A percentile compares a stretch with the other conserved stretches of the same genome.
Evolutionary conservation across 805 yeast genomes (phyloP).

Genomic region (Spathaspora hagerdaliae): DNA sequence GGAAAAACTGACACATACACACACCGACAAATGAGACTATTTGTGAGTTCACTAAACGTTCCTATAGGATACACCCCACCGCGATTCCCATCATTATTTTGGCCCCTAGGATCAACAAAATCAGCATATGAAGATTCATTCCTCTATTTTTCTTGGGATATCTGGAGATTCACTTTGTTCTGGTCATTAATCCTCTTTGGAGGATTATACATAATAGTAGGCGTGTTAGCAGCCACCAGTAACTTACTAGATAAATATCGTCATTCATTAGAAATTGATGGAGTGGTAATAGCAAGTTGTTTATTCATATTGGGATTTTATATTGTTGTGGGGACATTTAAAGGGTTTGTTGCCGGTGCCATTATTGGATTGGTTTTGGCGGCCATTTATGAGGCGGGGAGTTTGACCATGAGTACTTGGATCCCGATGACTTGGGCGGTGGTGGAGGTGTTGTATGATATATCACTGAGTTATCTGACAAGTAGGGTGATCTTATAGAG

Average conservation of each 20-base stretch:
- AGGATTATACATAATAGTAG: conserved; percentile 62
- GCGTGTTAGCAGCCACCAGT: conserved; percentile 47
- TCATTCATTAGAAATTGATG: conserved; percentile 6
- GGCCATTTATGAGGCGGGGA: conserved; percentile 74
- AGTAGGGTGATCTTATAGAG: conserved; percentile 24
- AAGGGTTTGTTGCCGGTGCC: conserved; percentile 71
- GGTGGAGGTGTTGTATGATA: conserved; percentile 61
- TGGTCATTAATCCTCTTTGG: conserved; percentile 76
- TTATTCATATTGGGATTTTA: conserved; percentile 11
- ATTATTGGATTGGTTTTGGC: conserved; percentile 71
- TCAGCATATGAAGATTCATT: conserved; percentile 45
- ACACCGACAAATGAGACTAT: conserved; percentile 16
- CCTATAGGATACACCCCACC: conserved; percentile 86
- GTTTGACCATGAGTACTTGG: conserved; percentile 92
- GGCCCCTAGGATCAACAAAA: conserved; percentile 53
- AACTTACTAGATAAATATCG: conserved; percentile 19
- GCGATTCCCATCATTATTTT: conserved; percentile 70
- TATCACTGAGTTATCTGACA: conserved; percentile 63
- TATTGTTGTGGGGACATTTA: conserved; percentile 53
- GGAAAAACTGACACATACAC: too few species aligned
- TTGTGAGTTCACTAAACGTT: conserved; percentile 41
- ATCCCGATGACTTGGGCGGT: conserved; percentile 82
- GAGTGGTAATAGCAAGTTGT: background rate
- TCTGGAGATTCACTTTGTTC: conserved; percentile 76
- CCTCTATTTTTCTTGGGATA: conserved; percentile 65